These are phyloP conservation scores for Martiniozyma asiatica DNA, from an alignment of 1,139 yeast genomes.

Conservation along the genomic window DNA sequence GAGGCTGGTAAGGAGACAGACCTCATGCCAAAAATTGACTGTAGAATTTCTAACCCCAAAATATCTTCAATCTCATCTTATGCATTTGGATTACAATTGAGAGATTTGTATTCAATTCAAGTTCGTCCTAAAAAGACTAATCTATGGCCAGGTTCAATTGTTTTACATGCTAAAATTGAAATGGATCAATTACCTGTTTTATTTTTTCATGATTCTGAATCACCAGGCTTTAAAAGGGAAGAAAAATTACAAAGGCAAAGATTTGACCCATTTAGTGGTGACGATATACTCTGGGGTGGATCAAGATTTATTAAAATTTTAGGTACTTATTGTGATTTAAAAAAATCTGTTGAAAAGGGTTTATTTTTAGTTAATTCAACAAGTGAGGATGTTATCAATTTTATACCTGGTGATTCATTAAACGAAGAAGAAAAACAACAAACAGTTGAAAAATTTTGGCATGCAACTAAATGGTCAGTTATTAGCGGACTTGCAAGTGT, in stretches of 20 bases:
- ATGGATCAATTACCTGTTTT: constrained; percentile 60
- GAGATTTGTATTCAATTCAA: constrained; percentile 65
- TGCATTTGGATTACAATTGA: constrained; percentile 50
- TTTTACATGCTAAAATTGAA: constrained; percentile 52
- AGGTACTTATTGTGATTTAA: constrained; percentile 44
- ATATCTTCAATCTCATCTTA: constrained; percentile 44
- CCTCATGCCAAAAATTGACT: constrained; percentile 12
- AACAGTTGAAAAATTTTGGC: constrained; percentile 24
- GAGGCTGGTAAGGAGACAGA: neutral
- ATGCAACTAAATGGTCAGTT: constrained; percentile 73
- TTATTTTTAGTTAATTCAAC: constrained; percentile 73
- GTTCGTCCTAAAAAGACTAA: constrained; percentile 61
- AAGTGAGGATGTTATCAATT: constrained; percentile 63
- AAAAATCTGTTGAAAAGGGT: constrained; percentile 60
- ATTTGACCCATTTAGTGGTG: constrained; percentile 59
- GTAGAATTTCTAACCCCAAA: constrained; percentile 39
- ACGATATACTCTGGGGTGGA: constrained; percentile 81
- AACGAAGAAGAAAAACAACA: constrained; percentile 14
- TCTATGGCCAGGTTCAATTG: constrained; percentile 86
- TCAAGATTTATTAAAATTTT: constrained; percentile 54
- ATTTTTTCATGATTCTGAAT: constrained; percentile 86
- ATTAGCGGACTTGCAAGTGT: constrained; percentile 77
- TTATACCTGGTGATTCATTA: constrained; percentile 42
- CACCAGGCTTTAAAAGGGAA: constrained; percentile 57
- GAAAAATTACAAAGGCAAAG: constrained; percentile 46